These are phyloP conservation scores for Linanthus parryae DNA, from an alignment of 148 eudicot genomes.

Conservation along the genomic window DNA sequence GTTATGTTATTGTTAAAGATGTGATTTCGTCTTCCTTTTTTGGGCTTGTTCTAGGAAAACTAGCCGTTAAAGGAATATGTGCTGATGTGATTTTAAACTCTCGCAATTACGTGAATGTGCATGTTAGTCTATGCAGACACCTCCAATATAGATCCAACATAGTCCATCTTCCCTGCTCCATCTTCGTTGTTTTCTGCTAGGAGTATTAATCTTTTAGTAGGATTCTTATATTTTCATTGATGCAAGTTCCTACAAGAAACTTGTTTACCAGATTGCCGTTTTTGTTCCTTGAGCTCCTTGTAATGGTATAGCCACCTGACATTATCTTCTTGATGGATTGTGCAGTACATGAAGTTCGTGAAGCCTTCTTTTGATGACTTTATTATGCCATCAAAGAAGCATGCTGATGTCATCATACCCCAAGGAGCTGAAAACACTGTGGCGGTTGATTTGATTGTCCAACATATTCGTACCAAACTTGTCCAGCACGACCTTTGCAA, in stretches of 20 bases:
- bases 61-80: too few species aligned
- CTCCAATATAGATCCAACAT: background rate
- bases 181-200: background rate
- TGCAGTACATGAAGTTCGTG: constrained; percentile 96
- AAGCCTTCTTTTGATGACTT: constrained; percentile 97
- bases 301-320: background rate
- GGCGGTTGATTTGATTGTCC: constrained; percentile 86
- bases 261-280: background rate
- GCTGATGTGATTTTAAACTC: too few species aligned
- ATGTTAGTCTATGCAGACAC: too few species aligned
- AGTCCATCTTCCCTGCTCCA: background rate
- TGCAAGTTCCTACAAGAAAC: background rate
- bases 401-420: constrained; percentile 93
- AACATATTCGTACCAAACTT: constrained; percentile 84
- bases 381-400: constrained; percentile 87
- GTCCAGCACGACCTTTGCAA: constrained; percentile 91
- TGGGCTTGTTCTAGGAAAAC: too few species aligned
- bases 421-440: constrained; percentile 94
- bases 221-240: background rate
- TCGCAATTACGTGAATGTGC: too few species aligned
- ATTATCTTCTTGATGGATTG: background rate
- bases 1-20: too few species aligned
- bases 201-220: background rate
- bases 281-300: background rate
- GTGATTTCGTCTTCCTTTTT: too few species aligned